Evolutionary conservation across 768 basidiomycete species (phyloP), one percentile per base, ranked within the genome.

Genomic region (Boletus edulis): DNA sequence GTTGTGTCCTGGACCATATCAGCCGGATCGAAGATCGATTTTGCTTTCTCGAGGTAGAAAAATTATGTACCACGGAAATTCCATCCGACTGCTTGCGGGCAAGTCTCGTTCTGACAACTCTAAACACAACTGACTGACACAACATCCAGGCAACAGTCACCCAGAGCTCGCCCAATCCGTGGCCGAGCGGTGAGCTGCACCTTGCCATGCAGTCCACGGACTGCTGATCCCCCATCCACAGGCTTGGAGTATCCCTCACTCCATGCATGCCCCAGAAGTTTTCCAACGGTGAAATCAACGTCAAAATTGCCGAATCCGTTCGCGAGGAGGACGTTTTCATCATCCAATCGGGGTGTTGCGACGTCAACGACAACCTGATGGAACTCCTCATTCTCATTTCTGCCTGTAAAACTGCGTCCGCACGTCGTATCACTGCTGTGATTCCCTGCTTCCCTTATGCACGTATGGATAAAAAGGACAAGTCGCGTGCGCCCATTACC

Each of bases 291-390:
- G 96, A 98, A 76, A 91, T 91, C 69, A 92, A 89, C 72, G 89
- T 95, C 76, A 94, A 90, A 73, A 97, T 98, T 62, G 81, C 86
- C 49, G 95, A 98, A 75, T 94, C 91, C 53, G 88, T 99, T 43
- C 88, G 97, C 44, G 96, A 98, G 73, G 94, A 94, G 74, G 97
- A 99, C 72, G 94, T 98, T 27, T 99, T 98, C 79, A 97, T 99
- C 78, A 83, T 99, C 71, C 97, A 99, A 76, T 88, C 91, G 14
- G 88, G 89, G 31, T 90, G 84, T 73, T 76, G 78, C 70, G 93
- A 94, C 66, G 93, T 94, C 69, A 96, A 97, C 72, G 95, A 97
- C 75, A 88, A 93, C 72, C 78, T 98, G 60, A 96, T 99, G 94
- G 97, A 99, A 71, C 91, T 99, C 59, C 89, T 98, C 70, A 92